These are phyloP conservation scores for Nigrospora sphaerica DNA, from an alignment of 2,329 filamentous ascomycete genomes.

Conservation along the genomic window DNA sequence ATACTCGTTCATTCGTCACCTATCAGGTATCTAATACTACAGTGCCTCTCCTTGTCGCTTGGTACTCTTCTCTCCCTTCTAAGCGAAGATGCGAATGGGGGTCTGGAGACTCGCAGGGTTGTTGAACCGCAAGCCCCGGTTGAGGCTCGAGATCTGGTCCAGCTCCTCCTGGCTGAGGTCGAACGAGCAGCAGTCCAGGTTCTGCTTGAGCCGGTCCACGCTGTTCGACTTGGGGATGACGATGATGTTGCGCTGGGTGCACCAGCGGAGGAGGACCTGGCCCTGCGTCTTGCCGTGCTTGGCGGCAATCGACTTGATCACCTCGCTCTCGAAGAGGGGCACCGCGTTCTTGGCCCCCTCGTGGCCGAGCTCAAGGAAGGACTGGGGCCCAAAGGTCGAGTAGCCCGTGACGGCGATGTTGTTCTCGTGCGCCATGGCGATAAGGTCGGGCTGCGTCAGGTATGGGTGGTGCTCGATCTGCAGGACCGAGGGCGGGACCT, in stretches of 20 bases:
- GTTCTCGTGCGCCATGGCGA: constrained; percentile 48
- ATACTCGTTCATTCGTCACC: too few relatives aligned
- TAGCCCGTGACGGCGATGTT: constrained; percentile 55
- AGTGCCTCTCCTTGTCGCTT: too few relatives aligned
- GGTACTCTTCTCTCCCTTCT: constrained; percentile 1
- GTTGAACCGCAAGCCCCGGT: constrained; percentile 49
- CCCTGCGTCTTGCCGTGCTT: constrained; percentile 53
- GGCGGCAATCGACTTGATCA: constrained; percentile 43
- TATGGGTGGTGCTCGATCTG: constrained; percentile 90
- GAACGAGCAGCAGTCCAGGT: constrained; percentile 47
- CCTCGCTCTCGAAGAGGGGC: constrained; percentile 24
- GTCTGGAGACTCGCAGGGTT: constrained; percentile 30
- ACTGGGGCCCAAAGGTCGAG: constrained; percentile 55
- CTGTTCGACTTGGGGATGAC: constrained; percentile 58
- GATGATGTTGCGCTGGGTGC: constrained; percentile 52
- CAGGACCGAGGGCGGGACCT: constrained; percentile 65
- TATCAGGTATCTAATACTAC: too few relatives aligned
- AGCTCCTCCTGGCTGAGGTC: constrained; percentile 46
- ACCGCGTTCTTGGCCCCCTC: constrained; percentile 14
- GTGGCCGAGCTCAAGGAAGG: constrained; percentile 22
- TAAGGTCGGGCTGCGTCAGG: constrained; percentile 47
- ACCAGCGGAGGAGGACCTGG: constrained; percentile 60
- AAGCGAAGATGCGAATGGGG: constrained; percentile 22
- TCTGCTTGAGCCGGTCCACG: constrained; percentile 40
- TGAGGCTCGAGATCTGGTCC: constrained; percentile 42